phyloP scores from a whole-genome alignment of 176 grass and related monocot species.

The Ampelocalamus luodianensis region DNA sequence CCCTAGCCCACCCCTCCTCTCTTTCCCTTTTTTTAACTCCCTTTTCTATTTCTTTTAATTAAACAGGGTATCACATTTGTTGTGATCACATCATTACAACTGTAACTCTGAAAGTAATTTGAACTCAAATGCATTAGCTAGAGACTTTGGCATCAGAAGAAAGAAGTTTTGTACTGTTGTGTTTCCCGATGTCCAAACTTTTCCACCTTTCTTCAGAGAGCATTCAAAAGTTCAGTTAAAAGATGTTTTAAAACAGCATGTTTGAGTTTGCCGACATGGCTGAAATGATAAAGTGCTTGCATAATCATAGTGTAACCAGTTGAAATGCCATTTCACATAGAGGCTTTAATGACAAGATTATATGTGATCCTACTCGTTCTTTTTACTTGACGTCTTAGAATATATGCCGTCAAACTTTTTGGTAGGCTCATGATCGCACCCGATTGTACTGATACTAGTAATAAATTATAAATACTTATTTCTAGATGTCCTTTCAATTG shows the following conservation, averaged over 20 bases:
- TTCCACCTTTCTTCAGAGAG: background rate
- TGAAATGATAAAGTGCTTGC: background rate
- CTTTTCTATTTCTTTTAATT: too few relatives aligned
- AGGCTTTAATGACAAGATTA: background rate
- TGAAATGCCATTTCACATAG: background rate
- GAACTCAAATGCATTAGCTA: background rate
- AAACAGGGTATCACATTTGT: too few relatives aligned
- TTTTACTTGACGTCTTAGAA: too few relatives aligned
- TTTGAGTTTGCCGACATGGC: background rate
- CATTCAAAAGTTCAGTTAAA: constrained; percentile 3
- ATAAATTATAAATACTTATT: too few relatives aligned
- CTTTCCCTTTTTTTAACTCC: too few relatives aligned
- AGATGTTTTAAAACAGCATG: background rate
- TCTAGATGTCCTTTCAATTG: too few relatives aligned
- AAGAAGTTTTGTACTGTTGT: background rate
- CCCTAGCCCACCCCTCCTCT: too few relatives aligned
- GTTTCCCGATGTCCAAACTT: background rate
- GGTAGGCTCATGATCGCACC: too few relatives aligned
- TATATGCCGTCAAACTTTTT: too few relatives aligned
- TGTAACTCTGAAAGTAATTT: background rate
- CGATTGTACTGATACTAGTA: too few relatives aligned
- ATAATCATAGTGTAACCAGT: background rate
- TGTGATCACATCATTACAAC: background rate
- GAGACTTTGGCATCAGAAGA: constrained; percentile 1
- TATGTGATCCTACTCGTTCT: too few relatives aligned